Conservation (phyloP, 345 rosid genomes). For the Murraya koenigii region DNA sequence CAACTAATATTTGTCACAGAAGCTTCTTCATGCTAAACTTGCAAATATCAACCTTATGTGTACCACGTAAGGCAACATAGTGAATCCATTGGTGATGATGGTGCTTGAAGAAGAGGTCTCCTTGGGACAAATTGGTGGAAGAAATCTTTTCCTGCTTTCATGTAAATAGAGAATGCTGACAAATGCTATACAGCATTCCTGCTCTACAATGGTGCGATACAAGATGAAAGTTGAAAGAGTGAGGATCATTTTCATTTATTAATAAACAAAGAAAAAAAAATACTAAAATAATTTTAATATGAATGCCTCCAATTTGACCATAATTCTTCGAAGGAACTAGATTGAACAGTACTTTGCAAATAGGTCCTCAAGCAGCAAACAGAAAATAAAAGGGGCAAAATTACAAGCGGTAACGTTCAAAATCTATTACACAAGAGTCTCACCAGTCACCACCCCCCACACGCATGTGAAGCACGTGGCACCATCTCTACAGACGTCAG, state of each 20-base stretch:
- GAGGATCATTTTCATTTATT: no score
- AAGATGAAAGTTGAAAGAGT: no score
- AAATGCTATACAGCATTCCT: background rate
- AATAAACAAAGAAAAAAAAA: no score
- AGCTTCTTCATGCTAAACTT: background rate
- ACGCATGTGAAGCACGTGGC: conserved; percentile 6
- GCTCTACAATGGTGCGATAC: no score
- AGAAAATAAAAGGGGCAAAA: no score
- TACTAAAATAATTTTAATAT: background rate
- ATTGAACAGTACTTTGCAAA: background rate
- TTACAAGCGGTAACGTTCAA: background rate
- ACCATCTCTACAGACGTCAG: background rate
- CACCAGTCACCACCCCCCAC: background rate
- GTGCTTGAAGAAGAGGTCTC: background rate
- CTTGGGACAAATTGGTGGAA: background rate
- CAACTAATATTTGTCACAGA: background rate
- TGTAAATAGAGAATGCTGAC: background rate
- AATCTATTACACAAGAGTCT: background rate
- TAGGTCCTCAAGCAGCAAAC: background rate
- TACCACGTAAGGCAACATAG: no score
- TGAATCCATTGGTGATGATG: background rate
- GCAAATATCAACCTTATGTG: background rate
- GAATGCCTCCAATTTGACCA: background rate
- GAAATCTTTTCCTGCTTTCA: background rate
- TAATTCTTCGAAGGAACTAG: background rate